Percentiles rank a stretch among this genome's conserved stretches.
Evolutionary conservation across 257 asterid species (phyloP).

Genomic region (Eucommia ulmoides): DNA sequence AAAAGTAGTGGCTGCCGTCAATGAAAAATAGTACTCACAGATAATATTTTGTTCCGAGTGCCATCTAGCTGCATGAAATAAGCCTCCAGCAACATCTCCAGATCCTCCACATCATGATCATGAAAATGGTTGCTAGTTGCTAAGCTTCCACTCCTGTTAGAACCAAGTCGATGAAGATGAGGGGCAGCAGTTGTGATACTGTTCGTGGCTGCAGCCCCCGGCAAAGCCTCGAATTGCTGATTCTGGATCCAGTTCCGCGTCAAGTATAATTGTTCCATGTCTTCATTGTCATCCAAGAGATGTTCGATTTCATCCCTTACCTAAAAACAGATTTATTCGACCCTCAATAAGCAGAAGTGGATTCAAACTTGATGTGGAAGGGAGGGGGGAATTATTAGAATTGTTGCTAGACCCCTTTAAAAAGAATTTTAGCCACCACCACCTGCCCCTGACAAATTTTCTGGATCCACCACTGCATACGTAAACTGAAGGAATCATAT

Average conservation of each 20-base stretch:
- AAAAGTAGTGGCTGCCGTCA: too few relatives aligned
- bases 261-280: constrained; percentile 83
- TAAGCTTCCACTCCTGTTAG: constrained; percentile 65
- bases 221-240: constrained; percentile 58
- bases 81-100: constrained; percentile 98
- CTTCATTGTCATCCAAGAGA: constrained; percentile 91
- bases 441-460: too few relatives aligned
- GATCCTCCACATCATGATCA: constrained; percentile 83
- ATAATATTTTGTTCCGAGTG: constrained; percentile 87
- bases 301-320: constrained; percentile 99
- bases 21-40: constrained; percentile 40
- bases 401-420: too few relatives aligned
- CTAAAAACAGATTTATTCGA: too few relatives aligned
- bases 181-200: constrained; percentile 34
- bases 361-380: too few relatives aligned
- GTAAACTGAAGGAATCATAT: too few relatives aligned
- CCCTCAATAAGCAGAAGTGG: too few relatives aligned
- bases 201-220: constrained; percentile 38
- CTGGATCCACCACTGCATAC: too few relatives aligned
- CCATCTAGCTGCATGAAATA: constrained; percentile 97
- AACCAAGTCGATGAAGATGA: constrained; percentile 56
- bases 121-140: constrained; percentile 43
- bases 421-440: too few relatives aligned
- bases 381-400: too few relatives aligned
- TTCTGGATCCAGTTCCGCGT: constrained; percentile 79